Base-by-base conservation (phyloP, 805 yeast species). In the Pichia nanzhaoensis region DNA sequence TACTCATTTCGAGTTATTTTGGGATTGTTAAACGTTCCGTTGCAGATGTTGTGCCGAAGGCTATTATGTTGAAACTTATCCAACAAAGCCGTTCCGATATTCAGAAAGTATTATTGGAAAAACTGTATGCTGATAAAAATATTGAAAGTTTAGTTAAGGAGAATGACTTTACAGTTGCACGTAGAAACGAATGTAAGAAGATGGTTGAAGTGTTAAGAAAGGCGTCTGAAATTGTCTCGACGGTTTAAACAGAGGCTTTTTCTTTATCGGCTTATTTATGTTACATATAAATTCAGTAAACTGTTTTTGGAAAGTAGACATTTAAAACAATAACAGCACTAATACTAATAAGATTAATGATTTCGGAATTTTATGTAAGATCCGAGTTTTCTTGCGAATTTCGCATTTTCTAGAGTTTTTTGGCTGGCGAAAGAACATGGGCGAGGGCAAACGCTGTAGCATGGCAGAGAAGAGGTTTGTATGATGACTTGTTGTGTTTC, bases 41-140 rank as follows among this genome's bases (percentile, higher is more conserved):
- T 56, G 84, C 95, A 18, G 99, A 93, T 62, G 71, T 90, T 58
- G 83, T 93, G 55, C 99, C 99, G 55, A 93, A 93, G 69, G 95
- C 97, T 3, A 77, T 93, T 51, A 89, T 90, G 95, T 74, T 91
- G 58, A 90, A 91, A 65, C 75, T 93, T 62, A 91, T 93, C 57
- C 82, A 81, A 51, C 76, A 75, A 58, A 83, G 95, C 34, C 88
- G 86, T 70, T 82, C 78, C 46, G 95, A 87, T 56, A 84, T 93
- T 57, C 99, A 95, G 69, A 86, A 82, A 63, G 95, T 85, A 54
- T 73, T 93, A 51, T 72, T 93, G 53, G 95, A 86, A 67, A 86
- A 86, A 65, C 72, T 93, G 50, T 93, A 91, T 67, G 81, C 83
- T 51, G 75, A 81, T 45, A 78, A 77, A 37, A 87, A 84, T 55